These are phyloP conservation scores for Biancaea sappan DNA, from an alignment of 306 rosid genomes.

Conservation along the genomic window DNA sequence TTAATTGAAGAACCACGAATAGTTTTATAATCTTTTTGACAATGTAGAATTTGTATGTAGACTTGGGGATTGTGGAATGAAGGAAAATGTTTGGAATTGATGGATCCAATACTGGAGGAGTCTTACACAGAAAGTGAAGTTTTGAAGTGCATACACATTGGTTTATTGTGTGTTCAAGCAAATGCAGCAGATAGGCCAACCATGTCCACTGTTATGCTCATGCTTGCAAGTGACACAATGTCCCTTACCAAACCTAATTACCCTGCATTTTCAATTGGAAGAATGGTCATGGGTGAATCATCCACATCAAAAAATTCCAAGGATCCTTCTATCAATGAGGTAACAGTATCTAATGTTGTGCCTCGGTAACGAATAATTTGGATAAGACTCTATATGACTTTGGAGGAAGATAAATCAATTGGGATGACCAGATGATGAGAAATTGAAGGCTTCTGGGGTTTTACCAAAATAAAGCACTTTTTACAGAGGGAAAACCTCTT, in stretches of 20 bases:
- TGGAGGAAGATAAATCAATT: too few species aligned
- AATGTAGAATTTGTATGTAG: conserved; percentile 25
- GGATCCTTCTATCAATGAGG: conserved; percentile 24
- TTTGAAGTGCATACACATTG: conserved; percentile 46
- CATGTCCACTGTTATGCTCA: too few species aligned
- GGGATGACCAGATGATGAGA: too few species aligned
- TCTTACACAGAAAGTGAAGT: conserved; percentile 21
- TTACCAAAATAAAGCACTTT: too few species aligned
- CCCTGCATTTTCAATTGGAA: conserved; percentile 44
- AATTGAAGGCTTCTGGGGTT: too few species aligned
- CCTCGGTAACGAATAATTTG: too few species aligned
- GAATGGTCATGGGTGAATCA: background rate
- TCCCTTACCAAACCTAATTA: conserved; percentile 43
- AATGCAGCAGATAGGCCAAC: conserved; percentile 48
- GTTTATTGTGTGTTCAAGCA: conserved; percentile 54
- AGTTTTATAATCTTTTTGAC: background rate
- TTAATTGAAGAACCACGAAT: background rate
- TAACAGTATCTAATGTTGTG: background rate
- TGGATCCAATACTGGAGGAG: conserved; percentile 43
- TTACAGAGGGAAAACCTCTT: too few species aligned
- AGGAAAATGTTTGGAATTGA: conserved; percentile 40
- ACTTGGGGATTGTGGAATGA: conserved; percentile 54
- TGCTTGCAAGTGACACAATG: conserved; percentile 38
- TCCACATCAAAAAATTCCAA: conserved; percentile 32
- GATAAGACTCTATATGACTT: too few species aligned